Conservation (phyloP, 2,329 filamentous ascomycete species). For the Aspergillus tubingensis region DNA sequence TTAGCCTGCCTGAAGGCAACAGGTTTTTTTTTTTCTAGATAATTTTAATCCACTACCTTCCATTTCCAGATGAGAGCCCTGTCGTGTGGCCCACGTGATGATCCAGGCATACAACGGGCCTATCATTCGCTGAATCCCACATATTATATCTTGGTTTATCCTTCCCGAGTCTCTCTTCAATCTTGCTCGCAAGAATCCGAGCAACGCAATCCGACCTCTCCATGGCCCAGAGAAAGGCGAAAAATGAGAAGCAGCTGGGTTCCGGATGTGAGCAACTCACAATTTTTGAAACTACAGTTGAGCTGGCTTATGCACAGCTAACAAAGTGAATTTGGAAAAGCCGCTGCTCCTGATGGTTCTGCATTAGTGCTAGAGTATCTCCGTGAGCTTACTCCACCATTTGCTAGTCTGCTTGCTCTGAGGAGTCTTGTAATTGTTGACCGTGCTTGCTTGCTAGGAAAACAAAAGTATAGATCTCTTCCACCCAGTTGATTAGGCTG, state of each 20-base stretch:
- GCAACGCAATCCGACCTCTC: constrained; percentile 1
- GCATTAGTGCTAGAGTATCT: constrained; percentile 54
- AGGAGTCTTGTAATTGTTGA: not conserved
- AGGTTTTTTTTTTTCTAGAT: too few species aligned
- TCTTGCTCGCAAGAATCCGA: too few species aligned
- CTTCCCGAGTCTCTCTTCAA: too few species aligned
- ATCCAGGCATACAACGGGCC: not conserved
- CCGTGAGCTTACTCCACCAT: constrained; percentile 38
- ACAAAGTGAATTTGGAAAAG: not conserved
- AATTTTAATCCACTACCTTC: too few species aligned
- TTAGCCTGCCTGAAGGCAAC: not conserved
- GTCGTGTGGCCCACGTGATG: not conserved
- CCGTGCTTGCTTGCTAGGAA: constrained; percentile 33
- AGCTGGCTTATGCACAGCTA: constrained; percentile 4
- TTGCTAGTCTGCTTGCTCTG: not conserved
- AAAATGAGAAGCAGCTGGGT: constrained; percentile 32
- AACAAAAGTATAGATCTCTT: constrained; percentile 47
- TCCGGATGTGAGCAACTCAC: constrained; percentile 33
- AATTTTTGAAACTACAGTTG: not conserved
- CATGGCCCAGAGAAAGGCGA: constrained; percentile 46
- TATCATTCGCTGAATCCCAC: too few species aligned
- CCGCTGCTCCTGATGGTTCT: constrained; percentile 31
- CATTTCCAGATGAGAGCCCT: too few species aligned
- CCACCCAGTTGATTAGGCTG: too few species aligned
- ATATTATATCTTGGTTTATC: too few species aligned